phyloP scores from a whole-genome alignment of 352 stramenopile genomes.

The Pythium aristosporum region DNA sequence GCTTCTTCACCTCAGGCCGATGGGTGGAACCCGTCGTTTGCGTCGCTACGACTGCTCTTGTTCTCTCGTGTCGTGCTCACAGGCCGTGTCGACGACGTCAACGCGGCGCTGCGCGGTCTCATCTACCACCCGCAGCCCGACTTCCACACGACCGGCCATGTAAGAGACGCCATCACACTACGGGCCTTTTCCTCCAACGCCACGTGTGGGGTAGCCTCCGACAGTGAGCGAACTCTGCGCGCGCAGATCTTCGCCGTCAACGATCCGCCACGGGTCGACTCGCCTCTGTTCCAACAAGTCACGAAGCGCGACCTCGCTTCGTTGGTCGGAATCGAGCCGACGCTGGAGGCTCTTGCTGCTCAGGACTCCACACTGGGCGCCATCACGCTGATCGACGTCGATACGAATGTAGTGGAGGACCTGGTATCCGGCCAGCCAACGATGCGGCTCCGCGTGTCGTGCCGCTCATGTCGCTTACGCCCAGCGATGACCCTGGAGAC shows the following conservation, averaged over 20 bases:
- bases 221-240: background rate
- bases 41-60: conserved; percentile 39
- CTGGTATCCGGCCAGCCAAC: background rate
- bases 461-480: conserved; percentile 5
- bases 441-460: conserved; percentile 14
- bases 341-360: background rate
- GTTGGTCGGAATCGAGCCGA: background rate
- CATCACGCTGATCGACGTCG: background rate
- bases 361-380: background rate
- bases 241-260: background rate
- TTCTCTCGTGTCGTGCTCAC: conserved; percentile 35
- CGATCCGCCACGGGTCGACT: conserved; percentile 1
- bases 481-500: background rate
- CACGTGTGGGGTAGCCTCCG: background rate
- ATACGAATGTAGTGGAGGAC: background rate
- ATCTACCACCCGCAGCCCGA: conserved; percentile 51
- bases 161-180: conserved; percentile 38
- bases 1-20: conserved; percentile 5
- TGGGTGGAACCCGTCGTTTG: conserved; percentile 6
- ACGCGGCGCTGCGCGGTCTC: conserved; percentile 46
- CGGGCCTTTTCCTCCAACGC: conserved; percentile 1
- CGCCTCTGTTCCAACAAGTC: conserved; percentile 1
- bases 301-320: background rate
- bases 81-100: conserved; percentile 42
- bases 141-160: conserved; percentile 47